phyloP scores from a whole-genome alignment of 768 basidiomycete species.

The Xerocomus spinulosus region DNA sequence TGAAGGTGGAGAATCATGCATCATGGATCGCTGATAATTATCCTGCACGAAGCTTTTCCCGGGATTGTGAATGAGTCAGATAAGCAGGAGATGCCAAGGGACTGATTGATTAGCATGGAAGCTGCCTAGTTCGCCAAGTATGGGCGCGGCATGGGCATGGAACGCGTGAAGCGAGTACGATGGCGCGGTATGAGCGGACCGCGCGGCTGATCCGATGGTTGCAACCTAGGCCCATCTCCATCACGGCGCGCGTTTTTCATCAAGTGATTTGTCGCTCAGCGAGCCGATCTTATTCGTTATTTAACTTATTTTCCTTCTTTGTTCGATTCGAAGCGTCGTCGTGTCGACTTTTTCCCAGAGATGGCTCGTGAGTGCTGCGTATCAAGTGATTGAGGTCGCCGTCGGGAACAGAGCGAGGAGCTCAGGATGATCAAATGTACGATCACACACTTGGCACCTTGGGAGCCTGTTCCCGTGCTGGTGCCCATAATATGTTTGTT shows the following conservation, averaged over 20 bases:
- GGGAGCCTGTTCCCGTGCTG: no score
- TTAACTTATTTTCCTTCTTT: no score
- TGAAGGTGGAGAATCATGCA: background rate
- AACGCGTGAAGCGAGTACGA: background rate
- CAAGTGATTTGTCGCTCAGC: background rate
- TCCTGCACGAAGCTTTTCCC: constrained; percentile 5
- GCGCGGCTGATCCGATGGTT: background rate
- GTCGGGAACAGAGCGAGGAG: background rate
- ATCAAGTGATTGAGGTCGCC: background rate
- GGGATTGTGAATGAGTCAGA: background rate
- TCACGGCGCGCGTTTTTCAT: background rate
- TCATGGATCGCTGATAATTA: constrained; percentile 1
- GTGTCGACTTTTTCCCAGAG: background rate
- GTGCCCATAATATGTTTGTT: background rate
- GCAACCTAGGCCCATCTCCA: background rate
- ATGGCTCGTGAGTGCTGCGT: background rate
- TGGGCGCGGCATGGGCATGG: background rate
- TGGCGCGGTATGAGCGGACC: background rate
- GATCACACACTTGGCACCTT: background rate
- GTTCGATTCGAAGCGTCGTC: constrained; percentile 2
- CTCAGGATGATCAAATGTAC: background rate
- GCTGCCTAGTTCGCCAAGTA: background rate
- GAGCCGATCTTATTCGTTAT: background rate
- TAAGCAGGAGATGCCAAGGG: background rate
- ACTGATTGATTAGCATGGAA: constrained; percentile 17